Conservation (phyloP, 768 basidiomycete species). For the Kwoniella sp. region DNA sequence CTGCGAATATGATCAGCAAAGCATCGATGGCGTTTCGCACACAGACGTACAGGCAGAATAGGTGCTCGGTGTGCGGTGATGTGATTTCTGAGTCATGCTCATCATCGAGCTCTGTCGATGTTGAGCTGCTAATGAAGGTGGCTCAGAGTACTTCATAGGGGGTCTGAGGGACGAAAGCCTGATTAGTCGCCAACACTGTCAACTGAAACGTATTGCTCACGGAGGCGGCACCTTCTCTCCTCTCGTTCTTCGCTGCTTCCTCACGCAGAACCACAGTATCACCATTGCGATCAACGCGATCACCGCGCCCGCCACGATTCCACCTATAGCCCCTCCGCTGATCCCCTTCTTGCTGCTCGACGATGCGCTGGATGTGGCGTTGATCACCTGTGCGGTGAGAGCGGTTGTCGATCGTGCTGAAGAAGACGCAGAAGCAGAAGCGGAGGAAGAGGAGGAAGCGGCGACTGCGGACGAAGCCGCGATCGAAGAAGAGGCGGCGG, state of each 20-base stretch:
- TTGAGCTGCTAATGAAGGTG: not conserved
- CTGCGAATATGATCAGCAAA: conserved; percentile 5
- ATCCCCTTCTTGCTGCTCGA: conserved; percentile 10
- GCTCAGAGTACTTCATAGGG: conserved; percentile 33
- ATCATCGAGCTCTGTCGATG: conserved; percentile 13
- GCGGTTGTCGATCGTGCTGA: conserved; percentile 55
- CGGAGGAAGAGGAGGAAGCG: conserved; percentile 20
- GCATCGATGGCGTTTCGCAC: not conserved
- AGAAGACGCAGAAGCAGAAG: conserved; percentile 16
- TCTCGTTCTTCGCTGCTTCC: conserved; percentile 21
- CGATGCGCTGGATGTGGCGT: not conserved
- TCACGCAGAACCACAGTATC: conserved; percentile 17
- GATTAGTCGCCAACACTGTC: not conserved
- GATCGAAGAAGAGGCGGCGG: conserved; percentile 3
- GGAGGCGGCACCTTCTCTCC: conserved; percentile 37
- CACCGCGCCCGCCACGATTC: conserved; percentile 40
- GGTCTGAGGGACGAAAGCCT: conserved; percentile 14
- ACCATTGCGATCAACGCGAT: conserved; percentile 30
- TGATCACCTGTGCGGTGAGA: conserved; percentile 59
- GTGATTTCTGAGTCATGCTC: conserved; percentile 10
- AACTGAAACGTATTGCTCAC: conserved; percentile 13
- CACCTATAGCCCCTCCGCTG: conserved; percentile 41
- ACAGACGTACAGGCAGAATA: conserved; percentile 33
- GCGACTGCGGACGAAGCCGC: conserved; percentile 58
- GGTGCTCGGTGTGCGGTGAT: conserved; percentile 18